A percentile compares a stretch with the other conserved stretches of the same genome.
These are phyloP conservation scores for Colletotrichum destructivum DNA, from an alignment of 2,329 filamentous ascomycete species.

Conservation along the genomic window DNA sequence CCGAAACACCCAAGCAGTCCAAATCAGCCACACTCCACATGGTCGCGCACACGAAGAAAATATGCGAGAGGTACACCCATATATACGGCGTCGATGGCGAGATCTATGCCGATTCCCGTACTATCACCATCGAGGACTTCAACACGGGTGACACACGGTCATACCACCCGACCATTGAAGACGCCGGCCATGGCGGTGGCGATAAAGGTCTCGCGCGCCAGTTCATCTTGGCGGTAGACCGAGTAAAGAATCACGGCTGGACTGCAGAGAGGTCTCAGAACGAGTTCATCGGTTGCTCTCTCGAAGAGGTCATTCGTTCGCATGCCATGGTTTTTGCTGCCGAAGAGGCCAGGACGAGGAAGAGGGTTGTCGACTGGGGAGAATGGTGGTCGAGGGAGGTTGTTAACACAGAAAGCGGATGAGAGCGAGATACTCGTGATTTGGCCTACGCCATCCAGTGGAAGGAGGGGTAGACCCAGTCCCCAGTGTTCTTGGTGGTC, in stretches of 20 bases:
- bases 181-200: constrained; percentile 41
- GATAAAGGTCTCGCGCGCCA: constrained; percentile 76
- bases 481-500: background rate
- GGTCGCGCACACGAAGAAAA: constrained; percentile 89
- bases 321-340: constrained; percentile 96
- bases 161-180: constrained; percentile 42
- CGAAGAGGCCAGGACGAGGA: constrained; percentile 83
- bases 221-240: constrained; percentile 86
- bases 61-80: constrained; percentile 87
- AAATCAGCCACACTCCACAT: constrained; percentile 95
- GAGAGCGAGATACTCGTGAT: background rate
- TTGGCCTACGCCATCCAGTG: background rate
- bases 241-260: constrained; percentile 80
- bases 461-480: no score
- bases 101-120: constrained; percentile 85
- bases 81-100: constrained; percentile 92
- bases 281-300: constrained; percentile 82
- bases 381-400: constrained; percentile 77
- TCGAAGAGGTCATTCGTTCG: constrained; percentile 90
- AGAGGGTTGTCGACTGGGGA: constrained; percentile 81
- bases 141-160: constrained; percentile 37
- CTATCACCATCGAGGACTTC: constrained; percentile 79
- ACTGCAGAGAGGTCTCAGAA: constrained; percentile 79
- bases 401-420: constrained; percentile 34
- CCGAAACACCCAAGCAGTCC: constrained; percentile 43